Conservation (phyloP, 2,329 filamentous ascomycete species). For the Sporothrix curviconia region DNA sequence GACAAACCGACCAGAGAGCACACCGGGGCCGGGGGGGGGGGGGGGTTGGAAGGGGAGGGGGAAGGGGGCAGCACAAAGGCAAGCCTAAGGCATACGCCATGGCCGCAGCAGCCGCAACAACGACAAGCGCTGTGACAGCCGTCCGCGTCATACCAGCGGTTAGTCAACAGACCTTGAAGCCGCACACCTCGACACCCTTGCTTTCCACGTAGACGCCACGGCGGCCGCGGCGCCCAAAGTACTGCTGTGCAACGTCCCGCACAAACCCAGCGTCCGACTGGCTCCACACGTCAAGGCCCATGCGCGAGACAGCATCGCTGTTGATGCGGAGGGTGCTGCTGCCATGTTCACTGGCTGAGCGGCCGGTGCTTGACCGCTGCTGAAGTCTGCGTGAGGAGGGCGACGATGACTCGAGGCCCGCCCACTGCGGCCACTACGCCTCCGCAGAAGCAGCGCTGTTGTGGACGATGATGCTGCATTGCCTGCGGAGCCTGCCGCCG, state of each 20-base stretch:
- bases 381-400: constrained; percentile 10
- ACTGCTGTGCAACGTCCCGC: constrained; percentile 52
- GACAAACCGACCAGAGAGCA: too few species aligned
- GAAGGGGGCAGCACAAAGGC: background rate
- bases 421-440: constrained; percentile 6
- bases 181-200: constrained; percentile 68
- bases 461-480: constrained; percentile 2
- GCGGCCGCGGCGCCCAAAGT: constrained; percentile 59
- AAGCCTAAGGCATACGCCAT: background rate
- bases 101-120: background rate
- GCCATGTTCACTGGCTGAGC: constrained; percentile 5
- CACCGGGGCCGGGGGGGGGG: too few species aligned
- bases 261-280: constrained; percentile 63
- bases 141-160: constrained; percentile 10
- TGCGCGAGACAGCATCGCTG: constrained; percentile 57
- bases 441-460: constrained; percentile 7
- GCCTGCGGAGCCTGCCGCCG: constrained; percentile 4
- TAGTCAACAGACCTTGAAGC: constrained; percentile 58
- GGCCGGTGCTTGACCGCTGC: background rate
- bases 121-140: background rate
- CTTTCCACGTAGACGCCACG: constrained; percentile 54
- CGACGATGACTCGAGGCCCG: background rate
- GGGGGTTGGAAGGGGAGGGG: too few species aligned
- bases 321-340: constrained; percentile 43
- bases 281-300: constrained; percentile 78